Evolutionary conservation across 2,329 filamentous ascomycete genomes (phyloP).

Genomic region (Tolypocladium cylindrosporum): DNA sequence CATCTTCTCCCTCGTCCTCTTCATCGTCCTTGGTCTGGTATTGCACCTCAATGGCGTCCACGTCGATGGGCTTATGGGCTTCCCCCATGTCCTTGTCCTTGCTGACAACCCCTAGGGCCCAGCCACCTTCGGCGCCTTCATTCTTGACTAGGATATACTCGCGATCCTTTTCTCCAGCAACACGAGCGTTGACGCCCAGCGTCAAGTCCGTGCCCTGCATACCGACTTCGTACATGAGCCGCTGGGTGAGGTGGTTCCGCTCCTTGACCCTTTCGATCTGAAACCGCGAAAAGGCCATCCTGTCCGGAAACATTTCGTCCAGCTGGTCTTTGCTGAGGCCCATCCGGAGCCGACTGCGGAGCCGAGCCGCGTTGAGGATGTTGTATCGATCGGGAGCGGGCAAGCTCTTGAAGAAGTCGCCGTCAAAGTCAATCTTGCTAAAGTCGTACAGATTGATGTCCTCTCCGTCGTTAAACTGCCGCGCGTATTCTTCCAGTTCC

Average conservation of each 20-base stretch:
- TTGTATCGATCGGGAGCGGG: slow-evolving; percentile 91
- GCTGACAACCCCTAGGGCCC: slow-evolving; percentile 89
- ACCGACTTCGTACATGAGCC: slow-evolving; percentile 87
- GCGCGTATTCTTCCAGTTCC: slow-evolving; percentile 86
- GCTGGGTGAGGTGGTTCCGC: slow-evolving; percentile 87
- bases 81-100: slow-evolving; percentile 72
- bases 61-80: slow-evolving; percentile 81
- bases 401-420: slow-evolving; percentile 86
- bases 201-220: slow-evolving; percentile 72
- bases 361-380: slow-evolving; percentile 84
- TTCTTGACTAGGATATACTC: slow-evolving; percentile 97
- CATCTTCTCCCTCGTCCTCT: slow-evolving; percentile 60
- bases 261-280: slow-evolving; percentile 92
- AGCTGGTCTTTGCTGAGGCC: slow-evolving; percentile 93
- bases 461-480: slow-evolving; percentile 84
- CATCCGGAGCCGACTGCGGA: slow-evolving; percentile 86
- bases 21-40: slow-evolving; percentile 49
- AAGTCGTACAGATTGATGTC: slow-evolving; percentile 92
- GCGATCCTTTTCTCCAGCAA: slow-evolving; percentile 77
- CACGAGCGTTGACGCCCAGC: slow-evolving; percentile 52
- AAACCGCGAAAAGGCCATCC: slow-evolving; percentile 94
- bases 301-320: slow-evolving; percentile 91
- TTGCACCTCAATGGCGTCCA: slow-evolving; percentile 57
- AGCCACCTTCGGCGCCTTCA: slow-evolving; percentile 87
- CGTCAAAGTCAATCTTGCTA: slow-evolving; percentile 96